These are phyloP conservation scores for Aspergillus homomorphus DNA, from an alignment of 495 filamentous ascomycete species.

Conservation along the genomic window DNA sequence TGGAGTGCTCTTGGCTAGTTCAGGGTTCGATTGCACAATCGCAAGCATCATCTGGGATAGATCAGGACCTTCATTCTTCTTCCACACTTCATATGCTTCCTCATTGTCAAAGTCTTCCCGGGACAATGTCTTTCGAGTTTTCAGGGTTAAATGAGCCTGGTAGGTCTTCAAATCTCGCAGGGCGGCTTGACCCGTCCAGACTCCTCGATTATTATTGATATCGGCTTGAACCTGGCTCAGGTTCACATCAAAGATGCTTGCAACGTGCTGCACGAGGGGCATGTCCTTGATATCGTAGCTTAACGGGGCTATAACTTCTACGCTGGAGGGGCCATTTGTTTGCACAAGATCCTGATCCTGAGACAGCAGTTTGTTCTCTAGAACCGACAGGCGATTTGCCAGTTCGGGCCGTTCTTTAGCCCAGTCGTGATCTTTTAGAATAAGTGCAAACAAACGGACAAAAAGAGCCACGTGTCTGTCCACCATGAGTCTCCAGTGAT, in stretches of 20 bases:
- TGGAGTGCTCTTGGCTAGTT: conserved; percentile 68
- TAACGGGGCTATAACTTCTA: conserved; percentile 75
- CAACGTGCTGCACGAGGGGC: conserved; percentile 84
- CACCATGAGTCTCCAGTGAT: conserved; percentile 87
- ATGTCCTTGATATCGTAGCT: conserved; percentile 96
- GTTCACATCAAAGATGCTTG: conserved; percentile 75
- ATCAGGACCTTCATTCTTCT: conserved; percentile 74
- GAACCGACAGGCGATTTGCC: conserved; percentile 66
- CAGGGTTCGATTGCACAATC: conserved; percentile 82
- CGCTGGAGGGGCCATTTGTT: conserved; percentile 53
- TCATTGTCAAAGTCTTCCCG: conserved; percentile 88
- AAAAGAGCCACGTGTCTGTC: conserved; percentile 96
- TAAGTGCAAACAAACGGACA: conserved; percentile 77
- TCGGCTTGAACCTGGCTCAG: conserved; percentile 76
- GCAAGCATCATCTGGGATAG: conserved; percentile 89
- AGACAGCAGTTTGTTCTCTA: conserved; percentile 92
- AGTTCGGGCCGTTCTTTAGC: conserved; percentile 79
- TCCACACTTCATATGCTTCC: conserved; percentile 88
- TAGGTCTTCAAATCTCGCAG: conserved; percentile 90
- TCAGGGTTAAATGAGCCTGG: conserved; percentile 77
- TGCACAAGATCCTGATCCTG: conserved; percentile 84
- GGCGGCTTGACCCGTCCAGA: conserved; percentile 90
- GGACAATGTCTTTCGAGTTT: conserved; percentile 72
- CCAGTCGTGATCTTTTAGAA: conserved; percentile 77
- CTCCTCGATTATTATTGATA: conserved; percentile 71